Evolutionary conservation across 2,329 filamentous ascomycete genomes (phyloP).

Genomic region (Pyrenochaeta sp.): DNA sequence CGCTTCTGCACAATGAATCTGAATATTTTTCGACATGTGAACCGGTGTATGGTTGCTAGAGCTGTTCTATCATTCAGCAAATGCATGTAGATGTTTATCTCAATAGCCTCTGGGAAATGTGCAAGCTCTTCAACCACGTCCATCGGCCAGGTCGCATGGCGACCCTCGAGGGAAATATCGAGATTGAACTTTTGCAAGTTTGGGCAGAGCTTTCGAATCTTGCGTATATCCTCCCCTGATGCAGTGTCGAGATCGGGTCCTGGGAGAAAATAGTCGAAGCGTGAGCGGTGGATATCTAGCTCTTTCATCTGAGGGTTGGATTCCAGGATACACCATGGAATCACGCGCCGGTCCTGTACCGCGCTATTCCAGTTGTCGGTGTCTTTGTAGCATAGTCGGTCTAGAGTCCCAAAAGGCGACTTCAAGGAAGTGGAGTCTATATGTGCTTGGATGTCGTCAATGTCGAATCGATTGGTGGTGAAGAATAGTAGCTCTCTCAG

Average conservation of each 20-base stretch:
- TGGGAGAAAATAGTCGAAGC: background rate
- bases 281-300: background rate
- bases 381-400: background rate
- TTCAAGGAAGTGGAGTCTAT: background rate
- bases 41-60: background rate
- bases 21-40: conserved; percentile 1
- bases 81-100: conserved; percentile 2
- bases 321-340: background rate
- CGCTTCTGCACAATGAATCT: background rate
- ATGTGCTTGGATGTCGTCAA: background rate
- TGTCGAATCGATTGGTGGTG: background rate
- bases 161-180: background rate
- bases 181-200: background rate
- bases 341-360: background rate
- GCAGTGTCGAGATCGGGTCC: background rate
- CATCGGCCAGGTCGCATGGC: background rate
- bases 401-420: background rate
- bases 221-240: conserved; percentile 1
- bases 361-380: background rate
- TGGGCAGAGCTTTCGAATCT: conserved; percentile 3
- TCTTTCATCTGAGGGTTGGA: background rate
- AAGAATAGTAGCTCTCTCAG: background rate
- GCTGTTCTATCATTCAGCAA: background rate
- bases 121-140: conserved; percentile 3
- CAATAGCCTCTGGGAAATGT: conserved; percentile 1